A percentile compares a stretch with the other conserved stretches of the same genome.
These are phyloP conservation scores for Blastocystis sp. DNA, from an alignment of 352 stramenopile genomes.

Conservation along the genomic window DNA sequence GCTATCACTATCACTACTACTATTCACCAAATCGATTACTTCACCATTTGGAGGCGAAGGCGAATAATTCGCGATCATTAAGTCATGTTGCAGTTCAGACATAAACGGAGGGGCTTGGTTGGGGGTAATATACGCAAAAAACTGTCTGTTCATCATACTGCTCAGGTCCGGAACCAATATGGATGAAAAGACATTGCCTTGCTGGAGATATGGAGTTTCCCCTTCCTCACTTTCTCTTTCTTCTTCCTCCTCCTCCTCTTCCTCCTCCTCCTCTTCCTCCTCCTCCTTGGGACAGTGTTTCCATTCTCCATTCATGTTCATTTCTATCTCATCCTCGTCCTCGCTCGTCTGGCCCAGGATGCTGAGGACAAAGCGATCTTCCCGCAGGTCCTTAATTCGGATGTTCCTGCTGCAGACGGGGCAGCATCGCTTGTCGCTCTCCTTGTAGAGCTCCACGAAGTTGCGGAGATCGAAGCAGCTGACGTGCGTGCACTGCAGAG, in stretches of 20 bases:
- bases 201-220: background rate
- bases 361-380: background rate
- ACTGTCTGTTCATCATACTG: too few relatives aligned
- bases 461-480: background rate
- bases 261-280: background rate
- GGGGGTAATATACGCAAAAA: too few relatives aligned
- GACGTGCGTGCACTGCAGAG: background rate
- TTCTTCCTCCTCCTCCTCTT: background rate
- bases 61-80: too few relatives aligned
- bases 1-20: background rate
- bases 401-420: background rate
- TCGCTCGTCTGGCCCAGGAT: background rate
- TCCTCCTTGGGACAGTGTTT: background rate
- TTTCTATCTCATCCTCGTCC: conserved; percentile 11
- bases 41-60: background rate
- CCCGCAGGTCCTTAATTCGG: background rate
- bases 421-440: background rate
- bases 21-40: background rate
- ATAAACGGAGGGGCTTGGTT: too few relatives aligned
- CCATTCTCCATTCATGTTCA: background rate
- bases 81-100: too few relatives aligned
- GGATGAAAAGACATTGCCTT: too few relatives aligned
- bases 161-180: too few relatives aligned
- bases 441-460: conserved; percentile 2
- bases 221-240: background rate